Evolutionary conservation across 805 yeast genomes (phyloP).

Genomic region (Cyberlindnera suaveolens): DNA sequence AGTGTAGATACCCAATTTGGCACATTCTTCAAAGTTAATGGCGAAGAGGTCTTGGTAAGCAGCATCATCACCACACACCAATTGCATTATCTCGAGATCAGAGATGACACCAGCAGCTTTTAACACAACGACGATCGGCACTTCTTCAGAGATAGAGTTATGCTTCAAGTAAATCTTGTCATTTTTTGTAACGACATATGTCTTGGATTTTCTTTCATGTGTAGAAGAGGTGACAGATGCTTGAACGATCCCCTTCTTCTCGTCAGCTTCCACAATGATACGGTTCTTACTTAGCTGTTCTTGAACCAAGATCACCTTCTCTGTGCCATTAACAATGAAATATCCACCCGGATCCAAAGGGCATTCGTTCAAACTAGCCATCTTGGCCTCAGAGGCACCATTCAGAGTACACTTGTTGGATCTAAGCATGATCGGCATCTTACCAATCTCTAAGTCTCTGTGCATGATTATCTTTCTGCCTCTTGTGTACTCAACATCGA

Average conservation of each 20-base stretch:
- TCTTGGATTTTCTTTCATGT: slow-evolving; percentile 95
- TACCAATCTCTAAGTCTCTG: slow-evolving; percentile 87
- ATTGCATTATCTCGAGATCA: slow-evolving; percentile 87
- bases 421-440: slow-evolving; percentile 98
- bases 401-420: slow-evolving; percentile 85
- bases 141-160: slow-evolving; percentile 90
- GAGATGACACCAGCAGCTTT: slow-evolving; percentile 94
- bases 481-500: slow-evolving; percentile 94
- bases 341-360: slow-evolving; percentile 99
- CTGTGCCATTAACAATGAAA: slow-evolving; percentile 96
- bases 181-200: slow-evolving; percentile 90
- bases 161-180: slow-evolving; percentile 87
- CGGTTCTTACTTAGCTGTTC: slow-evolving; percentile 96
- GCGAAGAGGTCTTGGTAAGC: slow-evolving; percentile 89
- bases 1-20: slow-evolving; percentile 76
- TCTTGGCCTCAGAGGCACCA: slow-evolving; percentile 69
- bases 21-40: slow-evolving; percentile 89
- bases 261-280: slow-evolving; percentile 97
- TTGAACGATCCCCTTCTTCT: slow-evolving; percentile 87
- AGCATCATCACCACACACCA: slow-evolving; percentile 88
- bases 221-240: slow-evolving; percentile 98
- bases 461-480: slow-evolving; percentile 90
- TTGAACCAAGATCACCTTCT: slow-evolving; percentile 92
- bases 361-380: slow-evolving; percentile 90
- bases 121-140: slow-evolving; percentile 86